Evolutionary conservation across 768 basidiomycete species (phyloP), one percentile per base, ranked within the genome.

Genomic region (Udeniomyces megalosporus): DNA sequence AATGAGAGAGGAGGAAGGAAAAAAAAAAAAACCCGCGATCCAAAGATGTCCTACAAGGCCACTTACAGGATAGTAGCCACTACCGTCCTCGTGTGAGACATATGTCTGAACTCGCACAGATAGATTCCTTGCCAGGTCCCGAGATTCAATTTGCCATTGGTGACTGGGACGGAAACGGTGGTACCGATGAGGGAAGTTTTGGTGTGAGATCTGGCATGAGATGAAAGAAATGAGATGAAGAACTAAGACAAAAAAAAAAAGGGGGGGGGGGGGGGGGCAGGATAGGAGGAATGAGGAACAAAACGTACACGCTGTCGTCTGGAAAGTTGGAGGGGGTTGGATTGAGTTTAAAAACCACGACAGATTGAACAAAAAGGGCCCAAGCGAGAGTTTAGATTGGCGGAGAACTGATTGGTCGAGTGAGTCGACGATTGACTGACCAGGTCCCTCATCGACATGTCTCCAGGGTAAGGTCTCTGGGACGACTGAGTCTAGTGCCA

Each of bases 401-500:
- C n/a, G n/a, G n/a, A n/a, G n/a, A n/a, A n/a, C n/a, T n/a, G n/a
- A n/a, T n/a, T n/a, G n/a, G n/a, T n/a, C n/a, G n/a, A n/a, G n/a
- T n/a, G n/a, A n/a, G n/a, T n/a, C n/a, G n/a, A n/a, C n/a, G n/a
- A n/a, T n/a, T n/a, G n/a, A n/a, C n/a, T n/a, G n/a, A n/a, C n/a
- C n/a, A n/a, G n/a, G n/a, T n/a, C 89, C 90, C 77, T 96, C 91
- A 70, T 90, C 88, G 0, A 83, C 87, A 72, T 95, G 91, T 44
- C 76, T 75, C 89, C 90, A 93, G 56, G 80, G 74, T 15, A 92
- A 75, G 15, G 71, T 78, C 71, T 95, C 90, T 0, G 91, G 91
- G 0, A 96, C 88, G 62, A 95, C 82, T 32, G 75, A 79, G 74
- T 95, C 91, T 22, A 95, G 75, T 4, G 88, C 73, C 88, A 92